A percentile compares a stretch with the other conserved stretches of the same genome.
Conservation (phyloP, 441 rosid species). For the Croton laevigatus region DNA sequence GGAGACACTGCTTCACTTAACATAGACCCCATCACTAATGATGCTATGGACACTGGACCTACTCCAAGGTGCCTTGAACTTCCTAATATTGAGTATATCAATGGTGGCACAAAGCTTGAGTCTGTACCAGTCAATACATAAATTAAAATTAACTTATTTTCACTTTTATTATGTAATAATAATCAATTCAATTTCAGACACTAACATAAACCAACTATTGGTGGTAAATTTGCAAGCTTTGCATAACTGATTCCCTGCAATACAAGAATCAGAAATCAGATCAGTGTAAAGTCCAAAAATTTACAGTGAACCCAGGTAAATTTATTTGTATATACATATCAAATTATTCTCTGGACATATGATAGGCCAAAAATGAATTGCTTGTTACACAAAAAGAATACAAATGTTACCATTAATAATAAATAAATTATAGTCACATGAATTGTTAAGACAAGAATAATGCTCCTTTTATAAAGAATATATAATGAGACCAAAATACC, state of each 20-base stretch:
- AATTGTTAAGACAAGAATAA: constrained; percentile 14
- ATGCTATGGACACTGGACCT: constrained; percentile 98
- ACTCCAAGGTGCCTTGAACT: constrained; percentile 92
- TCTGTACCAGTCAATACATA: constrained; percentile 42
- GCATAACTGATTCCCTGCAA: constrained; percentile 97
- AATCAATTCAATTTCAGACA: constrained; percentile 14
- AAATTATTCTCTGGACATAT: background rate
- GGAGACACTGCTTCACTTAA: constrained; percentile 70
- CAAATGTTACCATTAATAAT: background rate
- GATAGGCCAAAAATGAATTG: background rate
- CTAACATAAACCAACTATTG: constrained; percentile 92
- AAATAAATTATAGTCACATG: constrained; percentile 6
- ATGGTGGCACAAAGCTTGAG: constrained; percentile 98
- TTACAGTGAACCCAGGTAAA: background rate
- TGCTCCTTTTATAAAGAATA: background rate
- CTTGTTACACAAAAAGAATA: background rate
- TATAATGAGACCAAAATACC: constrained; percentile 3
- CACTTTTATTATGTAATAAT: background rate
- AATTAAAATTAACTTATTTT: background rate
- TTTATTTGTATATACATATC: background rate
- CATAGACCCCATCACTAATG: constrained; percentile 97
- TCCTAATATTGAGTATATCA: constrained; percentile 82
- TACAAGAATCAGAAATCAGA: background rate
- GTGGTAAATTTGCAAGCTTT: constrained; percentile 95
- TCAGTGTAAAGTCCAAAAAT: background rate